Evolutionary conservation across 75 land plant species (phyloP).

Genomic region (Selaginella moellendorffii): DNA sequence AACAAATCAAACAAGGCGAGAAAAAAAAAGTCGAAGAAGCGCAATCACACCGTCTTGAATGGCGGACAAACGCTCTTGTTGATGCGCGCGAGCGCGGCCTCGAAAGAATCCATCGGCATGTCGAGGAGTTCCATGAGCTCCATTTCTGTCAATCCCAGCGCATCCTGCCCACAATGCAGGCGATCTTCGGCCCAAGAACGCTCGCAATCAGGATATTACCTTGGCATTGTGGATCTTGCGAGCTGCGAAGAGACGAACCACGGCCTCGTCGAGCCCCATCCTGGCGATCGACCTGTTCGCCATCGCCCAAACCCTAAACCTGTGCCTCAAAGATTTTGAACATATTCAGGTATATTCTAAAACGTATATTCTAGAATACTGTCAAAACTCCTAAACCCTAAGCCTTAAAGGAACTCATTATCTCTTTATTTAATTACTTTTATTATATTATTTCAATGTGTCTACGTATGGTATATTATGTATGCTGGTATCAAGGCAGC

Average conservation of each 20-base stretch:
- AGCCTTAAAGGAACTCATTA: too few relatives aligned
- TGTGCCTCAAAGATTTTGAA: too few relatives aligned
- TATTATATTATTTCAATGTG: too few relatives aligned
- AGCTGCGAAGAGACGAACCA: neutral
- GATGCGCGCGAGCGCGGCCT: constrained; percentile 38
- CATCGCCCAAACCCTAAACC: constrained; percentile 11
- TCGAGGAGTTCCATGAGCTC: constrained; percentile 74
- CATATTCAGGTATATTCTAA: too few relatives aligned
- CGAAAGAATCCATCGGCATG: constrained; percentile 35
- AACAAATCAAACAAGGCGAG: neutral
- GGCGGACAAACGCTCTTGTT: constrained; percentile 52
- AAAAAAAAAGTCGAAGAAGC: neutral
- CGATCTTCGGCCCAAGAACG: neutral
- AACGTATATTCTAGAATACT: too few relatives aligned
- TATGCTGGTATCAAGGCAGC: too few relatives aligned
- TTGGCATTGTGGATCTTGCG: constrained; percentile 8
- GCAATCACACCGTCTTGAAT: constrained; percentile 41
- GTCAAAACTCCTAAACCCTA: too few relatives aligned
- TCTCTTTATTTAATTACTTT: too few relatives aligned
- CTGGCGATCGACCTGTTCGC: constrained; percentile 4
- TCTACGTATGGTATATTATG: too few relatives aligned
- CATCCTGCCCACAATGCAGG: constrained; percentile 40
- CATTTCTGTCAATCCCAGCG: constrained; percentile 50
- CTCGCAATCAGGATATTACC: neutral
- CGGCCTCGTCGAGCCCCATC: constrained; percentile 9